Conservation (phyloP, 1,139 yeast genomes). For the Williopsis jadinii region DNA sequence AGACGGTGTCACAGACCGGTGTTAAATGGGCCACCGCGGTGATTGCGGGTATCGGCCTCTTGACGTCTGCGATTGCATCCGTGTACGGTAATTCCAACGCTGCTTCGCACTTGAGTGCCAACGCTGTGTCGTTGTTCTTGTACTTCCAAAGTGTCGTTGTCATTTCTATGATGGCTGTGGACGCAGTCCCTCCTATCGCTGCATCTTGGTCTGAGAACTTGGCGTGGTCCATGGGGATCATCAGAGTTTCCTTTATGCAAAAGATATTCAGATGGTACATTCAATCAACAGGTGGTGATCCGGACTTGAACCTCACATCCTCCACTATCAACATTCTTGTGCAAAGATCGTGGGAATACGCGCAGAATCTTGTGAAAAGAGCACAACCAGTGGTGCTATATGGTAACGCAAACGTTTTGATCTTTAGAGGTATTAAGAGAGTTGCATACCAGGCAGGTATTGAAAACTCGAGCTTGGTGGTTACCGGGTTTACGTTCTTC, state of each 20-base stretch:
- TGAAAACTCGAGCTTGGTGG: constrained; percentile 68
- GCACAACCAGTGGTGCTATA: constrained; percentile 27
- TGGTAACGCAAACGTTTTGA: constrained; percentile 41
- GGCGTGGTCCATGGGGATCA: constrained; percentile 84
- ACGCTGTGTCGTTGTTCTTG: constrained; percentile 63
- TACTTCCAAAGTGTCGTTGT: constrained; percentile 76
- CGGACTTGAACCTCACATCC: constrained; percentile 52
- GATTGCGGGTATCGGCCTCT: constrained; percentile 69
- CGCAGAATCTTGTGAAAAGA: constrained; percentile 25
- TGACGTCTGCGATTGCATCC: constrained; percentile 60
- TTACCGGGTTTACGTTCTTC: constrained; percentile 72
- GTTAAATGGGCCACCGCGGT: constrained; percentile 84
- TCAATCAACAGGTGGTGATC: constrained; percentile 72
- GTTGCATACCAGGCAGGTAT: constrained; percentile 60
- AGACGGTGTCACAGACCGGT: constrained; percentile 67
- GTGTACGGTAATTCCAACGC: constrained; percentile 75
- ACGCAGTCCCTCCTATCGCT: constrained; percentile 71
- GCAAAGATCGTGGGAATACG: constrained; percentile 48
- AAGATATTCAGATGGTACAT: constrained; percentile 75
- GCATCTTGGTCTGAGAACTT: constrained; percentile 75
- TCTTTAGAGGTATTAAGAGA: constrained; percentile 71
- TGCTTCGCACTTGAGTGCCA: constrained; percentile 71
- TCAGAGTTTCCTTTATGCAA: constrained; percentile 64
- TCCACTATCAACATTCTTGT: constrained; percentile 56
- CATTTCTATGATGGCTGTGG: constrained; percentile 66